phyloP scores from a whole-genome alignment of 1,284 basidiomycete genomes.

The Omphalotus olearius region DNA sequence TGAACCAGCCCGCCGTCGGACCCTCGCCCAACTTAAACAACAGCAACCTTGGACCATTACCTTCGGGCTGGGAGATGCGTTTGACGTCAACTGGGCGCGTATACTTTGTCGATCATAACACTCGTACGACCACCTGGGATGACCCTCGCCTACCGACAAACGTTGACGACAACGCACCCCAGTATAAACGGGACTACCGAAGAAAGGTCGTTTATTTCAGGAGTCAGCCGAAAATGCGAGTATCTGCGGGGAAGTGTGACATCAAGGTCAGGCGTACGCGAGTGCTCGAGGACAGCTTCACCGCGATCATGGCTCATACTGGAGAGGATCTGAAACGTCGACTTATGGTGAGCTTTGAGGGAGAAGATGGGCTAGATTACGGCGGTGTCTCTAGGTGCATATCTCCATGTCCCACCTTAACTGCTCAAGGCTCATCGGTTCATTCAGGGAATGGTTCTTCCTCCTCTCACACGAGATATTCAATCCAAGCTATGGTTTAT shows the following conservation, averaged over 20 bases:
- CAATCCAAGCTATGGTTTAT: conserved; percentile 98
- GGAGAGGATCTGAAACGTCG: conserved; percentile 96
- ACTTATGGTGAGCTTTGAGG: conserved; percentile 98
- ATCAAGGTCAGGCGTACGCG: conserved; percentile 91
- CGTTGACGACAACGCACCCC: conserved; percentile 92
- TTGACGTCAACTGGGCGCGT: conserved; percentile 90
- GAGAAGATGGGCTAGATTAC: conserved; percentile 97
- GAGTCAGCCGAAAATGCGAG: conserved; percentile 92
- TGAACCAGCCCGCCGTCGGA: conserved; percentile 45
- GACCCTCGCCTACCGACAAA: conserved; percentile 84
- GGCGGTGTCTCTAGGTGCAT: conserved; percentile 90
- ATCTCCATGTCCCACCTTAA: neutral
- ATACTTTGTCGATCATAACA: conserved; percentile 97
- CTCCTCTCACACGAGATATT: conserved; percentile 97
- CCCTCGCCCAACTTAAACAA: conserved; percentile 67
- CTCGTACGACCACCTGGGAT: conserved; percentile 95
- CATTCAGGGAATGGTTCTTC: conserved; percentile 96
- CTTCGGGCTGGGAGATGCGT: conserved; percentile 98
- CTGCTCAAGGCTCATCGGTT: conserved; percentile 1
- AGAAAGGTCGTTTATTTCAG: conserved; percentile 99
- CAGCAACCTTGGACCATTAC: conserved; percentile 89
- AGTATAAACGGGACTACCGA: conserved; percentile 99
- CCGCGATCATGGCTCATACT: conserved; percentile 91
- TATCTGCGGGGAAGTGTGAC: conserved; percentile 90
- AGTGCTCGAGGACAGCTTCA: conserved; percentile 96